Percentiles rank a stretch among this genome's conserved stretches.
Conservation (phyloP, 306 rosid genomes). For the Cucurbita argyrosperma region DNA sequence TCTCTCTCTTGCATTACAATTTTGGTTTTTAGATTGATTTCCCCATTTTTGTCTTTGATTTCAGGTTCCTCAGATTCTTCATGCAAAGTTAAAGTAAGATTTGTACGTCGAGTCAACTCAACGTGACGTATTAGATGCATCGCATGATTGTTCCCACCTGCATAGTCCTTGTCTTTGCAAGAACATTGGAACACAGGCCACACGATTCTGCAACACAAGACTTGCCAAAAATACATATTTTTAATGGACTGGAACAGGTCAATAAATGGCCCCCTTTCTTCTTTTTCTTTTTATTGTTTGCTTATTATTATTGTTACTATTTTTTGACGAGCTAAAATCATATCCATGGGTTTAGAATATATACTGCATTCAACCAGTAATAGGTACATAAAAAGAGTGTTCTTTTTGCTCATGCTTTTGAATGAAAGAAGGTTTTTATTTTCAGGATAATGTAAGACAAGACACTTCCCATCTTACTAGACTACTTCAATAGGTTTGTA, state of each 20-base stretch:
- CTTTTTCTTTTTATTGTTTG: no score
- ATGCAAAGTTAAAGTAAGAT: background rate
- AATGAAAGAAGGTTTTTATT: background rate
- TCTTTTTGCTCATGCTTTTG: background rate
- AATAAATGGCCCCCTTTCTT: background rate
- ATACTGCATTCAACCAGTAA: background rate
- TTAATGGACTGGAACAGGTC: background rate
- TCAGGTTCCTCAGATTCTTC: conserved; percentile 5
- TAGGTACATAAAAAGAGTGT: background rate
- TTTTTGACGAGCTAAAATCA: background rate
- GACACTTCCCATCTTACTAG: background rate
- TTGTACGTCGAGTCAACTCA: background rate
- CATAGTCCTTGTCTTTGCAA: background rate
- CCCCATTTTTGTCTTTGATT: background rate
- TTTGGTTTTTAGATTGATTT: background rate
- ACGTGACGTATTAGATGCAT: no score
- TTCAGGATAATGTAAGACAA: background rate
- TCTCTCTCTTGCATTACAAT: background rate
- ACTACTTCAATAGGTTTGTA: background rate
- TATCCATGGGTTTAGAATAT: background rate
- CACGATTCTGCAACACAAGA: background rate
- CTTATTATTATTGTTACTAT: background rate
- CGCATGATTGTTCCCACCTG: background rate
- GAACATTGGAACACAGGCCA: background rate
- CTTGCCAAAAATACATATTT: background rate